phyloP scores from a whole-genome alignment of 2,329 filamentous ascomycete species.

The Onygenales sp. region DNA sequence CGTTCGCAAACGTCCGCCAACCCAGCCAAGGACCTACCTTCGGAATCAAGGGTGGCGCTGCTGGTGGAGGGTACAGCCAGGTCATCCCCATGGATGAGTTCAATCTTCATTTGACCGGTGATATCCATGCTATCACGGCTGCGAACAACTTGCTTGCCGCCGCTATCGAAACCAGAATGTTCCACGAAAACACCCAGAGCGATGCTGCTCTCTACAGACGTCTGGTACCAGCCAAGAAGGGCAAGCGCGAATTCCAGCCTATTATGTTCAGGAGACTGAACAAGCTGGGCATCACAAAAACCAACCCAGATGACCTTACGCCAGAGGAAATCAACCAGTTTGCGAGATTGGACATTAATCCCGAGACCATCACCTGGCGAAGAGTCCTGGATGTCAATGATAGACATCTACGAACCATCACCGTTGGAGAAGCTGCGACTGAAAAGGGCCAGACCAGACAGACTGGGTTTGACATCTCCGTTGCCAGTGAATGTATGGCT shows the following conservation, averaged over 20 bases:
- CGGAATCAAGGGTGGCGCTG: slow-evolving; percentile 96
- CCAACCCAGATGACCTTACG: slow-evolving; percentile 80
- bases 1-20: slow-evolving; percentile 94
- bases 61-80: slow-evolving; percentile 95
- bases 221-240: slow-evolving; percentile 81
- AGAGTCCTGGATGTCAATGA: slow-evolving; percentile 97
- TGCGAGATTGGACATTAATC: slow-evolving; percentile 91
- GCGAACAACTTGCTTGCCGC: slow-evolving; percentile 96
- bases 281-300: slow-evolving; percentile 95
- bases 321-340: slow-evolving; percentile 81
- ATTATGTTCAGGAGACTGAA: slow-evolving; percentile 89
- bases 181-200: slow-evolving; percentile 93
- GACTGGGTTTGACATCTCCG: slow-evolving; percentile 95
- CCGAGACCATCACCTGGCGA: slow-evolving; percentile 93
- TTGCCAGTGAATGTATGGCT: slow-evolving; percentile 97
- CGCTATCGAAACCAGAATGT: slow-evolving; percentile 95
- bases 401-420: slow-evolving; percentile 80
- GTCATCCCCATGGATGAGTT: slow-evolving; percentile 99
- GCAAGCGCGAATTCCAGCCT: slow-evolving; percentile 74
- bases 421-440: slow-evolving; percentile 76
- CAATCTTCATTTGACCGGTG: slow-evolving; percentile 93
- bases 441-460: slow-evolving; percentile 82
- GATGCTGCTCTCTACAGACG: slow-evolving; percentile 79
- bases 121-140: slow-evolving; percentile 94
- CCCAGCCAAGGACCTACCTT: slow-evolving; percentile 97